Evolutionary conservation across 2,329 filamentous ascomycete species (phyloP).

Genomic region (Lachnellula occidentalis): DNA sequence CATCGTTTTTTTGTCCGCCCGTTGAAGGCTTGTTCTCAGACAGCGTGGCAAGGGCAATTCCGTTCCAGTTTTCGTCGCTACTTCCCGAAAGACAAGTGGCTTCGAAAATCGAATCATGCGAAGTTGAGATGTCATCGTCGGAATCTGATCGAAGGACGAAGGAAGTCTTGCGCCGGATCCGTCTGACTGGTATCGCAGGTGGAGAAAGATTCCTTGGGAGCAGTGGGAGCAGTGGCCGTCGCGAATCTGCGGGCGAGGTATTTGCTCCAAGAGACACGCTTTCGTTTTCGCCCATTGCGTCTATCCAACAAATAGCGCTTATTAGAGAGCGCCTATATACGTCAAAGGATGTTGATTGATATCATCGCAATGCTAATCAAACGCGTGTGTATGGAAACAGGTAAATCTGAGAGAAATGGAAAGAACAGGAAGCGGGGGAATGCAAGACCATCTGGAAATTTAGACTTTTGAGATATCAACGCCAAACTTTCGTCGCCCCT

Average conservation of each 20-base stretch:
- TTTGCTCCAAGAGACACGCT: constrained; percentile 8
- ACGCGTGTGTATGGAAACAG: not conserved
- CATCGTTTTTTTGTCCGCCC: constrained; percentile 8
- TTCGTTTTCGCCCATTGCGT: constrained; percentile 18
- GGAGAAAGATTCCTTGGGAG: constrained; percentile 13
- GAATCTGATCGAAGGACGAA: constrained; percentile 30
- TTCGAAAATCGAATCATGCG: constrained; percentile 35
- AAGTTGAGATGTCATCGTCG: constrained; percentile 34
- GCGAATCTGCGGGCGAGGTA: constrained; percentile 10
- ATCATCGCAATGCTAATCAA: constrained; percentile 4
- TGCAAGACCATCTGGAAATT: not conserved
- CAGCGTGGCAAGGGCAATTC: constrained; percentile 13
- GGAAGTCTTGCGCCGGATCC: constrained; percentile 30
- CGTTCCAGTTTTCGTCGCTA: constrained; percentile 25
- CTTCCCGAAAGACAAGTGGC: constrained; percentile 33
- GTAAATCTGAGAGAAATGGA: not conserved
- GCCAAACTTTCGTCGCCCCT: constrained; percentile 10
- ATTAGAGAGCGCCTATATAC: not conserved
- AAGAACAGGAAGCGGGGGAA: constrained; percentile 2
- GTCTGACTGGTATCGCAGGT: constrained; percentile 11
- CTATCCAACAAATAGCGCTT: constrained; percentile 13
- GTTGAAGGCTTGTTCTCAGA: constrained; percentile 5
- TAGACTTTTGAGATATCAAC: not conserved
- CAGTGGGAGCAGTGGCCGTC: too few relatives aligned
- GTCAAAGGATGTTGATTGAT: constrained; percentile 4